These are phyloP conservation scores for Sistotremastrum suecicum DNA, from an alignment of 768 basidiomycete genomes.

Conservation along the genomic window DNA sequence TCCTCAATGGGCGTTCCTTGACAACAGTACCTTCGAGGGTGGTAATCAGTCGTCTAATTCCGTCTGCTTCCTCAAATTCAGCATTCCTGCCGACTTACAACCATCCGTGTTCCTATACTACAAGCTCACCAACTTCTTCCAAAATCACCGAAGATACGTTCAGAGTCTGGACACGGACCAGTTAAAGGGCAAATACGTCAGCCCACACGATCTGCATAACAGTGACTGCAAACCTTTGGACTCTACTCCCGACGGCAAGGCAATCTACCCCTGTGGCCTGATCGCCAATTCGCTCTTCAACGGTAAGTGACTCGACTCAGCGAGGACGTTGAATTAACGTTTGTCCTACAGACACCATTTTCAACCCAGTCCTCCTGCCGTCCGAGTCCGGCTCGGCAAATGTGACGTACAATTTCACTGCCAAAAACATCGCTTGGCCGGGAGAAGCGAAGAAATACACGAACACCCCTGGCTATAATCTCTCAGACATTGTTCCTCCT, in stretches of 20 bases:
- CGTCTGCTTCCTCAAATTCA: conserved; percentile 72
- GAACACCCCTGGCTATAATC: conserved; percentile 41
- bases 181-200: conserved; percentile 58
- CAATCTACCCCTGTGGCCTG: conserved; percentile 89
- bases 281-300: conserved; percentile 98
- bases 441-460: conserved; percentile 89
- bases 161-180: conserved; percentile 80
- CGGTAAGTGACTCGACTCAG: conserved; percentile 31
- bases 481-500: conserved; percentile 70
- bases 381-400: conserved; percentile 26
- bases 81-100: conserved; percentile 62
- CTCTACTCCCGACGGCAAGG: conserved; percentile 29
- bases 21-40: conserved; percentile 26
- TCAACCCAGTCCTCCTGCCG: conserved; percentile 44
- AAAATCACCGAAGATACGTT: conserved; percentile 97
- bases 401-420: conserved; percentile 57
- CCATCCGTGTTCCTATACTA: conserved; percentile 85
- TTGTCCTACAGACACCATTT: conserved; percentile 55
- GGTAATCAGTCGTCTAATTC: conserved; percentile 30
- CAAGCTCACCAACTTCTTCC: conserved; percentile 91
- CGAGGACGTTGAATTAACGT: background rate
- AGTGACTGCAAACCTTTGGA: conserved; percentile 86
- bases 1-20: conserved; percentile 68
- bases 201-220: conserved; percentile 31
- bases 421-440: conserved; percentile 85